Evolutionary conservation across 768 basidiomycete species (phyloP), one percentile per base, ranked within the genome.

Genomic region (Leccinum subtestaceum): DNA sequence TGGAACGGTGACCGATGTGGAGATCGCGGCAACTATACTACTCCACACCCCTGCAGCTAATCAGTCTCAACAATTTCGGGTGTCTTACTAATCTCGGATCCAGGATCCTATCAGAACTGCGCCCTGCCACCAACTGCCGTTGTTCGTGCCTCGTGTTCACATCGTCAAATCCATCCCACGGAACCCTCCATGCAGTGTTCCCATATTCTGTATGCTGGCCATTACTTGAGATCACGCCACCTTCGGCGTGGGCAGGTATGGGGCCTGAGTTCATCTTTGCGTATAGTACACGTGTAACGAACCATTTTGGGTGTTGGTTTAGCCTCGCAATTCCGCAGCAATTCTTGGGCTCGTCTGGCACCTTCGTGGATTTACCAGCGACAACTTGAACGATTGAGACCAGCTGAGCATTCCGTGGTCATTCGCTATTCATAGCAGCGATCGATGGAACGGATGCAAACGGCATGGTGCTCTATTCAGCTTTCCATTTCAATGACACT

Each of bases 111-210:
- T 51, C 49, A 55, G 47, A 54, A n/a, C 56, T 10, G n/a, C 34
- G 49, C 52, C 55, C 23, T 59, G 61, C 57, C 58, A 56, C 51
- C 13, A 25, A 61, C 63, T 53, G 56, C 56, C 51, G 47, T 54
- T 49, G 49, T 58, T 56, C n/a, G 23, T 53, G 61, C 72, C 70
- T 72, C 70, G 61, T 74, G 72, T 72, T 72, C 29, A 31, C 60
- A 31, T 52, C 68, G 52, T 64, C 56, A 55, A 60, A 49, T 57
- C 52, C 32, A 55, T 63, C 67, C 43, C 53, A 70, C 57, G 67
- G 60, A 51, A 46, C 40, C 34, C 52, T 45, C 57, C 59, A 55
- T 45, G 55, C 49, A 62, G 55, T 32, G 46, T 59, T 64, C 32
- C 55, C 58, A 55, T 64, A 58, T 23, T 10, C 25, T 43, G 53